Base-by-base conservation (phyloP, 2,329 filamentous ascomycete genomes). In the Cercospora zeina region DNA sequence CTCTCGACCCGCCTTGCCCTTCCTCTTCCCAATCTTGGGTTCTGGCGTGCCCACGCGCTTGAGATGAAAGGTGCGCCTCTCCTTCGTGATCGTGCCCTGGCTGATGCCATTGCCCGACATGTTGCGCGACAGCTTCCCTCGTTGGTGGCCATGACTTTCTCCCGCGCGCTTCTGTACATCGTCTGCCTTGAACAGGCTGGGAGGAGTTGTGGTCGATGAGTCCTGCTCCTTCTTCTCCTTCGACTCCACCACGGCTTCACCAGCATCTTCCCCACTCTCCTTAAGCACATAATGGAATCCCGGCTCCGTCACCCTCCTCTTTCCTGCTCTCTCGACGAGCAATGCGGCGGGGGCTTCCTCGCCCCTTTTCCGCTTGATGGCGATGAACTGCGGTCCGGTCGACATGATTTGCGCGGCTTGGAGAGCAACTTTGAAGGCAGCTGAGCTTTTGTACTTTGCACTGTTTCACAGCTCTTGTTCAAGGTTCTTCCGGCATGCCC, bases 341-440 rank as follows among this genome's bases (percentile, higher is more conserved):
- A 73, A 62, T 19, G 64, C 61, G 37, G 72, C 69, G 13, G 70
- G 71, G 2, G 68, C 69, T 19, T 63, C 62, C 37, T 73, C 71
- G 54, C 64, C 59, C 24, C 66, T 58, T 59, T 69, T 71, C 37
- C 72, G 71, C 67, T 73, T 72, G 39, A 73, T 59, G 42, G 65
- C 65, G 13, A 73, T 63, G 13, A 65, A 59, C n/a, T 62, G 58
- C 31, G 72, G 72, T 10, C 65, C 70, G 66, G 69, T 13, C 37
- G 58, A 56, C 61, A 61, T 61, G 58, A n/a, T 57, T 16, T 14
- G 49, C n/a, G 16, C 16, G 27, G 49, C 14, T 34, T 19, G 49
- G 11, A 16, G 36, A 33, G 13, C 19, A 24, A 14, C 21, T n/a
- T 30, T 24, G 42, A 30, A 27, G 42, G 42, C 21, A 49, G 21